phyloP scores from a whole-genome alignment of 176 grass and related monocot species.

The Pontederia paniculata region DNA sequence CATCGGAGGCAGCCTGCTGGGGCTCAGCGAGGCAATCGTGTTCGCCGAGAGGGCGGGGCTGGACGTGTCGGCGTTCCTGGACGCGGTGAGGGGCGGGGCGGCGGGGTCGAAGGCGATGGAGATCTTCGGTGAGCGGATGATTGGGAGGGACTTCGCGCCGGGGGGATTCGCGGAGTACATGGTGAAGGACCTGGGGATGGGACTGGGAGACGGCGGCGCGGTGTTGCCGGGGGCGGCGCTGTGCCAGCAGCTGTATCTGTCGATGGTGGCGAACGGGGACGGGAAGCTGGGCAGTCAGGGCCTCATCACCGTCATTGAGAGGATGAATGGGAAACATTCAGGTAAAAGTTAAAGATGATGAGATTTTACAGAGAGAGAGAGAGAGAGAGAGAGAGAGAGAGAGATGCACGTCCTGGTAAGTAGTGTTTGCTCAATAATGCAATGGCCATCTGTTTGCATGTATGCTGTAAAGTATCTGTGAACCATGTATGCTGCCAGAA shows the following conservation, averaged over 20 bases:
- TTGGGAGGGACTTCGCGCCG: conserved; percentile 39
- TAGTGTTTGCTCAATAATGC: not conserved
- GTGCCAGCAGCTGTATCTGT: conserved; percentile 60
- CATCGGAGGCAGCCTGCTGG: conserved; percentile 39
- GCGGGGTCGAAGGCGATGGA: conserved; percentile 68
- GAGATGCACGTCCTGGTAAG: no score
- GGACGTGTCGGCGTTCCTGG: conserved; percentile 33
- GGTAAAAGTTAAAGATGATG: no score
- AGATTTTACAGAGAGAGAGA: no score
- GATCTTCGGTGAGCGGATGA: conserved; percentile 51
- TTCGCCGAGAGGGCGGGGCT: conserved; percentile 42
- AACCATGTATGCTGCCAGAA: no score
- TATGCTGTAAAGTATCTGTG: no score
- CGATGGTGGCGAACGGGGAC: conserved; percentile 66
- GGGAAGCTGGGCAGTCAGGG: conserved; percentile 47
- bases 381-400: no score
- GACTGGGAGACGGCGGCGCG: conserved; percentile 34
- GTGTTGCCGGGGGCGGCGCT: conserved; percentile 50
- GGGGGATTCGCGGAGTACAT: conserved; percentile 51
- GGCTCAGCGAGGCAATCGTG: conserved; percentile 41
- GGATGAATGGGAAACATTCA: conserved; percentile 37
- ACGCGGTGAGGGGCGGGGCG: conserved; percentile 43
- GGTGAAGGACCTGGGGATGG: conserved; percentile 88
- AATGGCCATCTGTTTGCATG: no score
- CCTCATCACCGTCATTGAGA: conserved; percentile 62